A percentile compares a stretch with the other conserved stretches of the same genome.
phyloP scores from a whole-genome alignment of 2,329 filamentous ascomycete genomes.

The Paraphaeosphaeria minitans region DNA sequence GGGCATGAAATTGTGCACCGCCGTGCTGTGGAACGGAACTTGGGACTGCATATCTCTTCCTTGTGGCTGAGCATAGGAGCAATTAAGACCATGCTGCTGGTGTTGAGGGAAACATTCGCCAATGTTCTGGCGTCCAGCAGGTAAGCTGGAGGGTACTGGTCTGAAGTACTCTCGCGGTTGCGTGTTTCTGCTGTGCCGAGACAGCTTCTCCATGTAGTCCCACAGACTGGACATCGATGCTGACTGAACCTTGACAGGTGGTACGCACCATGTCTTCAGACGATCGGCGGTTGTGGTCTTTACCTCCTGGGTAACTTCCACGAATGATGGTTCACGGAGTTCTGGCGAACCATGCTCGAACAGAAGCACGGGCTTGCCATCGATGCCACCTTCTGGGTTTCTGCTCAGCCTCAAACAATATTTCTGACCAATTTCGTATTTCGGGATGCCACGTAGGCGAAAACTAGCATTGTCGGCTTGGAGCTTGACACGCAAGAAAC shows the following conservation, averaged over 20 bases:
- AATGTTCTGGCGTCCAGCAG: not conserved
- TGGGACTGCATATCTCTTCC: not conserved
- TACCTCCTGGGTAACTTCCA: slow-evolving; percentile 18
- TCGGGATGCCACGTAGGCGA: not conserved
- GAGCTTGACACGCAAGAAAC: slow-evolving; percentile 22
- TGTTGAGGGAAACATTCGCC: not conserved
- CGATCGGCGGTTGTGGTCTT: not conserved
- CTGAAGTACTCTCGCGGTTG: not conserved
- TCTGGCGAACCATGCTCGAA: slow-evolving; percentile 18
- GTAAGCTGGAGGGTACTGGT: not conserved
- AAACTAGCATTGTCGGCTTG: slow-evolving; percentile 18
- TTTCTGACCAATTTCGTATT: not conserved
- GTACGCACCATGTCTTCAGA: slow-evolving; percentile 27
- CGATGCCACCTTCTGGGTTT: slow-evolving; percentile 8
- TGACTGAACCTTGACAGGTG: slow-evolving; percentile 6
- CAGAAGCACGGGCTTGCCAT: slow-evolving; percentile 22
- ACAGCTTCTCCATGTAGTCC: not conserved
- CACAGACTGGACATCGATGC: not conserved
- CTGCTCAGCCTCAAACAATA: slow-evolving; percentile 17
- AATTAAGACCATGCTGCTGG: not conserved
- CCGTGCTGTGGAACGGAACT: too few relatives aligned
- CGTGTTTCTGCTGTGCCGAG: not conserved
- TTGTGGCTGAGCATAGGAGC: not conserved
- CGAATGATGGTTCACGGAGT: slow-evolving; percentile 24
- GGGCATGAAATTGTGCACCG: not conserved